Evolutionary conservation across 2,329 filamentous ascomycete genomes (phyloP), one percentile per base, ranked within the genome.

Genomic region (Lasiodiplodia theobromae): DNA sequence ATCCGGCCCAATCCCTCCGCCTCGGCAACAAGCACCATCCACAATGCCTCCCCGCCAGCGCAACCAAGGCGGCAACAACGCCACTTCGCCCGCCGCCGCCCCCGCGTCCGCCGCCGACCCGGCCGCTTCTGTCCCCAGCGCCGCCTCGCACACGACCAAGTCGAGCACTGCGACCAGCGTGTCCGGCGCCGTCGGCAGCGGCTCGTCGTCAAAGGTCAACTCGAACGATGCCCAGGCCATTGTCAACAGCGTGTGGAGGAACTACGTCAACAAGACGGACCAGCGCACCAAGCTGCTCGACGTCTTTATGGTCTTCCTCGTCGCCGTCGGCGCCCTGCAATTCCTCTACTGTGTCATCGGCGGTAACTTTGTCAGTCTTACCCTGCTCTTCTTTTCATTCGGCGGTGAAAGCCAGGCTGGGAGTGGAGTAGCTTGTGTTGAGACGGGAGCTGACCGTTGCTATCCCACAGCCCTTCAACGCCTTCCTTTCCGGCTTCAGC

Each of bases 261-360:
- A 93, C 81, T 99, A 99, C 82, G 79, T 90, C 67, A 84, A 91
- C 73, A 86, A 89, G 73, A 99, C 96, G 54, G 90, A 95, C 57
- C 94, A 97, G 86, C 89, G 95, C 71, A 95, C 91, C 58, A 96
- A 97, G 87, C 87, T 99, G 70, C 87, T 98, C 71, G 96, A 99
- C 80, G 87, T 88, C 44, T 99, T 99, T 80, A 90, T 99, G 88
- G 88, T 82, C 3, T 99, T 97, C 80, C 84, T 99, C 69, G 89
- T 96, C 25, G 85, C 90, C 1, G 92, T 97, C 4, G 96, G 94
- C 63, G 93, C 84, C n/a, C 80, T 98, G 75, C 96, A 99, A 82
- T 98, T 99, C 80, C 79, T 92, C 70, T 99, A 99, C 82, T 97
- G 95, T 79, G 85, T 97, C 68, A 77, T 98, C 73, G 93, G 89